Percentiles rank a stretch among this genome's conserved stretches.
These are phyloP conservation scores for Amanita brunnescens DNA, from an alignment of 768 basidiomycete species.

Conservation along the genomic window DNA sequence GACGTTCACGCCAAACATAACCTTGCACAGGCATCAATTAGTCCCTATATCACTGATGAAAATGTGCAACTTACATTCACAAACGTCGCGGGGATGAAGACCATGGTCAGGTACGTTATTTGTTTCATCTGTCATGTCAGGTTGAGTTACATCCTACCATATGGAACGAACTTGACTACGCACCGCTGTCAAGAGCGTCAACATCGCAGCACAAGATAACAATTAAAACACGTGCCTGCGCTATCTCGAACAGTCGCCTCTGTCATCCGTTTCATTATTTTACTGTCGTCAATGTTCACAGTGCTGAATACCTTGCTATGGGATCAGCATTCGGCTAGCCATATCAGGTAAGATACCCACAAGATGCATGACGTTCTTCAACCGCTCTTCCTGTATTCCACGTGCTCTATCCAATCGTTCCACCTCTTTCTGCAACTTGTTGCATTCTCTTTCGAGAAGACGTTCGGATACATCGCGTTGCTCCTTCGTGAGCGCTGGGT, in stretches of 20 bases:
- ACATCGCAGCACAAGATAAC: not conserved
- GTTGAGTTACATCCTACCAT: not conserved
- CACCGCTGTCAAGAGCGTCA: conserved; percentile 10
- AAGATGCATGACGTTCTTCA: conserved; percentile 45
- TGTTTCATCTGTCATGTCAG: conserved; percentile 22
- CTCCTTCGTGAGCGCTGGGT: conserved; percentile 38
- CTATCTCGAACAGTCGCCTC: conserved; percentile 28
- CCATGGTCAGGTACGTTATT: conserved; percentile 39
- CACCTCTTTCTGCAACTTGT: conserved; percentile 40
- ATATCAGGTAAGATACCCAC: conserved; percentile 15
- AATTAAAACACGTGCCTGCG: conserved; percentile 14
- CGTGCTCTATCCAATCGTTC: conserved; percentile 34
- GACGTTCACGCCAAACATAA: conserved; percentile 55
- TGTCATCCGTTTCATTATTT: conserved; percentile 32
- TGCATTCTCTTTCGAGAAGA: conserved; percentile 37
- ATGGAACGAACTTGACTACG: not conserved
- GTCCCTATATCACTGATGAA: not conserved
- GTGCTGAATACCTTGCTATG: conserved; percentile 33
- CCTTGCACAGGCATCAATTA: conserved; percentile 21
- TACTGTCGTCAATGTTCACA: conserved; percentile 41
- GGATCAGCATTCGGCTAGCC: not conserved
- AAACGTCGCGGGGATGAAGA: conserved; percentile 47
- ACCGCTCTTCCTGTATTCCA: conserved; percentile 31
- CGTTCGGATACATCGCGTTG: conserved; percentile 20
- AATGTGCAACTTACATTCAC: conserved; percentile 27